These are phyloP conservation scores for Colletotrichum tropicale DNA, from an alignment of 2,329 filamentous ascomycete genomes.

Conservation along the genomic window DNA sequence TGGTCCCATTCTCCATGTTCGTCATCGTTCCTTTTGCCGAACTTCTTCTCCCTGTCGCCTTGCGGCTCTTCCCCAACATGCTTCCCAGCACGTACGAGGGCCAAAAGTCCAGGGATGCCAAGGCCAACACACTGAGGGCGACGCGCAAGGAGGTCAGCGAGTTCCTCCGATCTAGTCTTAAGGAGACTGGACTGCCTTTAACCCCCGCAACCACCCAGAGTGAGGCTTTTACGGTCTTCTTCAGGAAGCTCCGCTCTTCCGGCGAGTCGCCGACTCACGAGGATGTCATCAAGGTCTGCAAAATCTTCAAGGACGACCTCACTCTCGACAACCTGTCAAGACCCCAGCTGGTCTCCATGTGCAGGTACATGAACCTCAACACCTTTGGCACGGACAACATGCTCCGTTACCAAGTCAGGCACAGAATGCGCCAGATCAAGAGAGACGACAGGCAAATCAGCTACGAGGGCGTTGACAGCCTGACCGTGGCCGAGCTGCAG, in stretches of 20 bases:
- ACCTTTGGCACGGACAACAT: slow-evolving; percentile 97
- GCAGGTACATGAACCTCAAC: slow-evolving; percentile 97
- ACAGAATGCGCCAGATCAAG: slow-evolving; percentile 99
- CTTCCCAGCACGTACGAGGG: slow-evolving; percentile 97
- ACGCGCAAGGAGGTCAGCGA: slow-evolving; percentile 93
- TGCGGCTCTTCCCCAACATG: slow-evolving; percentile 96
- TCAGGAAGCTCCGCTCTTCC: slow-evolving; percentile 92
- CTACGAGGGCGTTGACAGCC: slow-evolving; percentile 89
- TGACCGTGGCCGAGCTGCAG: slow-evolving; percentile 93
- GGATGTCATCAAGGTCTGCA: slow-evolving; percentile 98
- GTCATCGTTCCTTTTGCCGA: slow-evolving; percentile 97
- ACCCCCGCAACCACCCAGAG: slow-evolving; percentile 84
- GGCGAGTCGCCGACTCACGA: slow-evolving; percentile 86
- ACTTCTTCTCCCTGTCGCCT: slow-evolving; percentile 85
- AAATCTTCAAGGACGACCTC: slow-evolving; percentile 97
- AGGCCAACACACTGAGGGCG: slow-evolving; percentile 79
- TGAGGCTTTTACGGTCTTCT: slow-evolving; percentile 95
- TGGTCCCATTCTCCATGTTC: slow-evolving; percentile 97
- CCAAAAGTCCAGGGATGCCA: slow-evolving; percentile 87
- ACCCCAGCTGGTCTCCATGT: slow-evolving; percentile 96
- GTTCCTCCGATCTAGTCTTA: slow-evolving; percentile 87
- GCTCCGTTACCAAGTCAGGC: slow-evolving; percentile 94
- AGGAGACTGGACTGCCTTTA: slow-evolving; percentile 90
- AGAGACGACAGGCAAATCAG: slow-evolving; percentile 93
- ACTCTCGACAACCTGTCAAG: slow-evolving; percentile 96